Conservation (phyloP, 306 rosid species). For the Cajanus cajan region DNA sequence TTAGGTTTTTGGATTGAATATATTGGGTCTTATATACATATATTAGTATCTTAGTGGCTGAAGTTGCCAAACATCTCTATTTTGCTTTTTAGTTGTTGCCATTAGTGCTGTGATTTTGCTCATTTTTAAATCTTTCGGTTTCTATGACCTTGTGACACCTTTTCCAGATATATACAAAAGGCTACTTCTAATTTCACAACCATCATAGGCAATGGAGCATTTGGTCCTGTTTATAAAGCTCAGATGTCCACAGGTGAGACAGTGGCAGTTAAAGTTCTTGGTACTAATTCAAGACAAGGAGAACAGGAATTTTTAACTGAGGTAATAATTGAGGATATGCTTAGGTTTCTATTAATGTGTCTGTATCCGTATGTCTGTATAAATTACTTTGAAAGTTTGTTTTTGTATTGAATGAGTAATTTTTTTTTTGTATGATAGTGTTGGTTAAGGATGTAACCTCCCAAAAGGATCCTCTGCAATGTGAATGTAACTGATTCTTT, state of each 20-base stretch:
- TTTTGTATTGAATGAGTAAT: constrained; percentile 8
- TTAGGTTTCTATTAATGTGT: not conserved
- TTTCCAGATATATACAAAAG: constrained; percentile 73
- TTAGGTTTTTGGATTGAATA: not conserved
- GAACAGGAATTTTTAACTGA: constrained; percentile 87
- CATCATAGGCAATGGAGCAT: constrained; percentile 91
- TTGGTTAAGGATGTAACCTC: constrained; percentile 1
- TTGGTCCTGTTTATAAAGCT: constrained; percentile 94
- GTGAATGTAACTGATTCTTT: not conserved
- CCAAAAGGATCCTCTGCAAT: not conserved
- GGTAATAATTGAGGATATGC: constrained; percentile 48
- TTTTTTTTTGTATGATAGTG: not conserved
- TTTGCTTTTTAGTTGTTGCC: not conserved
- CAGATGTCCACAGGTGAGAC: constrained; percentile 72
- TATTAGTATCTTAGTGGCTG: not conserved
- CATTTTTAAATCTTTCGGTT: not conserved
- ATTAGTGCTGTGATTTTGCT: not conserved
- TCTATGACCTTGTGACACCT: constrained; percentile 17
- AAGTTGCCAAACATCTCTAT: not conserved
- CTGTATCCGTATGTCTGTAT: not conserved
- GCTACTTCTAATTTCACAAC: constrained; percentile 89
- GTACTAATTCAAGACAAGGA: constrained; percentile 87
- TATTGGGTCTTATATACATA: not conserved
- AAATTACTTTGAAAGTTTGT: not conserved
- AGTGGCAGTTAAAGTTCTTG: constrained; percentile 88